A percentile compares a stretch with the other conserved stretches of the same genome.
Conservation (phyloP, 345 rosid genomes). For the Angophora floribunda region DNA sequence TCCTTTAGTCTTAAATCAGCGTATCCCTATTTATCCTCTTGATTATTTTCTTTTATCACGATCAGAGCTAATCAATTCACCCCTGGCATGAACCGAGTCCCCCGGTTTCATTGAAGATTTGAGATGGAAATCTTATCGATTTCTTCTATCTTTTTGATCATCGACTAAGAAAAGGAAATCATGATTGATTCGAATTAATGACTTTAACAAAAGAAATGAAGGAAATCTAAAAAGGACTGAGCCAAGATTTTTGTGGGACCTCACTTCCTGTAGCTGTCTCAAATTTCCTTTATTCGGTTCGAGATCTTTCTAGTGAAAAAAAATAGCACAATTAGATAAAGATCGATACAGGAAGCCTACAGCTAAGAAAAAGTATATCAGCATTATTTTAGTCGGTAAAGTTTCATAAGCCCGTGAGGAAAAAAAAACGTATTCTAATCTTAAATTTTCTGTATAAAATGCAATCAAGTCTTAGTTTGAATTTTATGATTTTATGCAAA, state of each 20-base stretch:
- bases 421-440: not conserved
- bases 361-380: not conserved
- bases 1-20: not conserved
- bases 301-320: not conserved
- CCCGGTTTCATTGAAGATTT: not conserved
- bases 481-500: not conserved
- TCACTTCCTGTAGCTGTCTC: not conserved
- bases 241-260: not conserved
- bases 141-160: not conserved
- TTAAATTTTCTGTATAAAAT: not conserved
- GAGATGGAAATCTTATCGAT: not conserved
- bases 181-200: not conserved
- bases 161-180: not conserved
- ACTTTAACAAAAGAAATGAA: not conserved
- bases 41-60: not conserved
- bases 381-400: not conserved
- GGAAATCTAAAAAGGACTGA: not conserved
- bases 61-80: not conserved
- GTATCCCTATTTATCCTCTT: not conserved
- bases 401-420: rapidly evolving
- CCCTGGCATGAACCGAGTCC: not conserved
- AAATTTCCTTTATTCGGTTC: not conserved
- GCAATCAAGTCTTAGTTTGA: not conserved
- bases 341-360: not conserved
- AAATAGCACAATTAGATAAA: not conserved